These are phyloP conservation scores for Leishmania martiniquensis DNA, from an alignment of 208 protist species.

Conservation along the genomic window DNA sequence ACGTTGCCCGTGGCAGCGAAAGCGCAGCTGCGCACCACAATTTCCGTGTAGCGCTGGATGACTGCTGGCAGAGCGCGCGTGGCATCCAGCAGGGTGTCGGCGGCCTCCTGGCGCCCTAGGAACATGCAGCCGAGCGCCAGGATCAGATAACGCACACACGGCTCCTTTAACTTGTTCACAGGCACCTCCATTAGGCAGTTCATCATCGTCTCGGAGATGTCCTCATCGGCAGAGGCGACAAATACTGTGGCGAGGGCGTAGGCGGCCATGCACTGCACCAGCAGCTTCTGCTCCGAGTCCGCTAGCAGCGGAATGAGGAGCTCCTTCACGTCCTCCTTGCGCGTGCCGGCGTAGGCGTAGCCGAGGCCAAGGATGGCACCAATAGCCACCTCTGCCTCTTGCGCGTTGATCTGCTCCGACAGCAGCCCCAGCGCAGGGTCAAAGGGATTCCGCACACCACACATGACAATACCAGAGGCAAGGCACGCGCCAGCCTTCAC, in stretches of 20 bases:
- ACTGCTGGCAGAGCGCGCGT: conserved; percentile 76
- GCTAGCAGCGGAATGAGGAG: conserved; percentile 94
- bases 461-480: conserved; percentile 90
- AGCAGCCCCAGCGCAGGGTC: conserved; percentile 97
- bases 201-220: conserved; percentile 95
- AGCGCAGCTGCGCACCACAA: conserved; percentile 97
- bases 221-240: conserved; percentile 95
- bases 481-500: conserved; percentile 98
- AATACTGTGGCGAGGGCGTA: conserved; percentile 97
- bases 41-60: conserved; percentile 90
- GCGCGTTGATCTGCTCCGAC: conserved; percentile 66
- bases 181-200: conserved; percentile 92
- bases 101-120: conserved; percentile 93
- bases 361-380: conserved; percentile 96
- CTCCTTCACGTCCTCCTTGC: conserved; percentile 95
- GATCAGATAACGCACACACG: conserved; percentile 91
- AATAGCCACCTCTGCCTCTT: conserved; percentile 82
- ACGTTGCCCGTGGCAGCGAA: conserved; percentile 99
- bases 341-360: conserved; percentile 97
- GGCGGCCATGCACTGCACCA: conserved; percentile 94
- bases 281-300: conserved; percentile 92
- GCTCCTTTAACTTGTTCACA: conserved; percentile 60
- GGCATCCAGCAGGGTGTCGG: conserved; percentile 94
- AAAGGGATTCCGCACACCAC: conserved; percentile 88
- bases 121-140: conserved; percentile 97